Evolutionary conservation across 2,329 filamentous ascomycete species (phyloP), one percentile per base, ranked within the genome.

Genomic region (Cladophialophora chaetospira): DNA sequence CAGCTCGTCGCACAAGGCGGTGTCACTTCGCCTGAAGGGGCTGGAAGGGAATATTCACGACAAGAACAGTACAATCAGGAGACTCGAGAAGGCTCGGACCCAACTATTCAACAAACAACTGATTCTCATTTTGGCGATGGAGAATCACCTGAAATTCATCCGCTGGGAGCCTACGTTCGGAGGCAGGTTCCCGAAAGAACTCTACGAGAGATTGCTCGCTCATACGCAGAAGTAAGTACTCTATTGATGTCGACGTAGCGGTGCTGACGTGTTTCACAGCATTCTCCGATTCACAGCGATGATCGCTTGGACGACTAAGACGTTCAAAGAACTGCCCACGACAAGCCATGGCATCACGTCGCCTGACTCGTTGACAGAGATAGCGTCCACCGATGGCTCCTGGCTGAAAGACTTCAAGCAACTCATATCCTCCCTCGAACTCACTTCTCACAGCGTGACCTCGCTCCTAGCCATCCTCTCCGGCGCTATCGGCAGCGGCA

Each of bases 141-240:
- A 82, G 33, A 79, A 80, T 58, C 86, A 89, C 67, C 79, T 83
- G 0, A 78, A 76, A 3, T 89, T 88, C 67, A 79, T 88, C 40
- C 81, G 79, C 40, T 91, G 82, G 79, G 88, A 91, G 65, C 82
- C 88, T 0, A 84, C 83, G 0, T 79, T 92, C n/a, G 88, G 88
- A 10, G 88, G 88, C 17, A 80, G 79, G 35, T 92, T 91, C 63
- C 88, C 88, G 0, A 78, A 78, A 33, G 75, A 81, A 50, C 76
- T 81, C n/a, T 91, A 90, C 70, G 79, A 86, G 48, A 74, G 79
- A 35, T 83, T 89, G 57, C 85, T 88, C 43, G 70, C 73, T 2
- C 77, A 80, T 28, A 78, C 86, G 4, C 75, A 80, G 58, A 83
- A 79, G 58, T 61, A 38, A 55, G 55, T 57, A 42, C 13, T 1